These are phyloP conservation scores for Fusarium luffae DNA, from an alignment of 2,329 filamentous ascomycete species.

Conservation along the genomic window DNA sequence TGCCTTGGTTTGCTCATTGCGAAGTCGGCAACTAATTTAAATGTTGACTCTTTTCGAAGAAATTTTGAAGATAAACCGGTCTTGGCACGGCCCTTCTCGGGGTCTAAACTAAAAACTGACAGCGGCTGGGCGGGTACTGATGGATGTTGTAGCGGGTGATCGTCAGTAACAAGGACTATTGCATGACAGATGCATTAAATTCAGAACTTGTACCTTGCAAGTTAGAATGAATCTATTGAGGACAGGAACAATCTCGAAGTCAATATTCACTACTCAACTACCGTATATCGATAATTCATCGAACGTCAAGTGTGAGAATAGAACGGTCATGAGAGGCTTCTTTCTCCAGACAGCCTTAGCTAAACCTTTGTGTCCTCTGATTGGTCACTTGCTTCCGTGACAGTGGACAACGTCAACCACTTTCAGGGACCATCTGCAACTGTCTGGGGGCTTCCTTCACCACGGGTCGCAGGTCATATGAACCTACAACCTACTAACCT, in stretches of 20 bases:
- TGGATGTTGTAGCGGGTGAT: background rate
- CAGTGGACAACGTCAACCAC: slow-evolving; percentile 30
- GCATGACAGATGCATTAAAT: background rate
- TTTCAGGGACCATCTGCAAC: slow-evolving; percentile 28
- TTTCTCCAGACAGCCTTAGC: background rate
- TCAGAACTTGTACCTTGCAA: background rate
- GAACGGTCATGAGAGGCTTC: background rate
- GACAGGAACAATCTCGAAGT: no score
- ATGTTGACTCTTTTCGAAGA: slow-evolving; percentile 8
- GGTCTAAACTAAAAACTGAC: background rate
- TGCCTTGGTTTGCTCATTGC: background rate
- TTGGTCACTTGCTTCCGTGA: slow-evolving; percentile 11
- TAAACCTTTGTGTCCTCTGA: background rate
- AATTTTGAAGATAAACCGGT: background rate
- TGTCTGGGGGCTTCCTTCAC: slow-evolving; percentile 19
- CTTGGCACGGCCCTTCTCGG: background rate
- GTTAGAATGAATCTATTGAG: background rate
- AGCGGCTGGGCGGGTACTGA: background rate
- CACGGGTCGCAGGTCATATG: slow-evolving; percentile 27
- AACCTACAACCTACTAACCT: background rate
- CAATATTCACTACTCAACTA: background rate
- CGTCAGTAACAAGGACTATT: background rate
- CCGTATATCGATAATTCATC: background rate
- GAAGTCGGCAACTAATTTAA: slow-evolving; percentile 10
- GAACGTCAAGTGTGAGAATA: background rate